phyloP scores from a whole-genome alignment of 2,329 filamentous ascomycete genomes.

The Magnaporthales sp. region DNA sequence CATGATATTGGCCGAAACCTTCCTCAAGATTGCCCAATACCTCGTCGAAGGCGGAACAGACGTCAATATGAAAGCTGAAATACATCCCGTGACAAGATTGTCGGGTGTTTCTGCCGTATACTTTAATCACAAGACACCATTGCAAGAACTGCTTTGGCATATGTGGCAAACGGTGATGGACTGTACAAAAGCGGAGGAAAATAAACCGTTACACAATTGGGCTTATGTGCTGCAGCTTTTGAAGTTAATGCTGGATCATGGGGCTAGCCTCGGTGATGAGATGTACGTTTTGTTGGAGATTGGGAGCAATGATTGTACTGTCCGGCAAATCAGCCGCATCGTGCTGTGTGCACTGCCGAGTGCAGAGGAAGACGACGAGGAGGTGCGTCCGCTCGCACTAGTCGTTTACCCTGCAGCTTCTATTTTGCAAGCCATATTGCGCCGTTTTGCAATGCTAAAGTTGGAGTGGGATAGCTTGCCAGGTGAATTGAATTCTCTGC shows the following conservation, averaged over 20 bases:
- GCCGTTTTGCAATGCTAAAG: too few species aligned
- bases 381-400: too few species aligned
- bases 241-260: background rate
- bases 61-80: background rate
- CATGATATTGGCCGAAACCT: too few species aligned
- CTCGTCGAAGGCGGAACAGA: background rate
- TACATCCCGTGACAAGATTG: background rate
- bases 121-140: background rate
- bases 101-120: background rate
- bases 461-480: too few species aligned
- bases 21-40: background rate
- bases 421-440: too few species aligned
- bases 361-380: too few species aligned
- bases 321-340: too few species aligned
- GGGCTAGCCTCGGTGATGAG: background rate
- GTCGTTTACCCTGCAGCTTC: too few species aligned
- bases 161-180: background rate
- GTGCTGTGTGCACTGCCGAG: too few species aligned
- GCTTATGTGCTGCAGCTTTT: background rate
- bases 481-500: too few species aligned
- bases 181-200: too few species aligned
- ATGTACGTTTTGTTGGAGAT: background rate
- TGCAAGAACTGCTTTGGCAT: background rate
- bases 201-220: background rate
- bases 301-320: too few species aligned